Conservation (phyloP, 805 yeast species). For the Yamadazyma insecticola region DNA sequence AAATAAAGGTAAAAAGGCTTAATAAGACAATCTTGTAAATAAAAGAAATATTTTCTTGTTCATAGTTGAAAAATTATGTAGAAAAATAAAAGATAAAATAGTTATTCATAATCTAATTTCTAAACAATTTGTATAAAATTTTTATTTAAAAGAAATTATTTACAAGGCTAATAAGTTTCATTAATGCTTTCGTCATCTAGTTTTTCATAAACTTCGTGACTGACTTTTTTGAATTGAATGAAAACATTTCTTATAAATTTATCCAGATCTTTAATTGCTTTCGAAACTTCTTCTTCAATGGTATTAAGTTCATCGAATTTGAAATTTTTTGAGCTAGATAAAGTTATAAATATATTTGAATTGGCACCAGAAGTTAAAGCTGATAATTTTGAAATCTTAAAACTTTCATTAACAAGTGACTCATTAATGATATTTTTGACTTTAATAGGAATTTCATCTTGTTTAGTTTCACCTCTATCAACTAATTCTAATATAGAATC, state of each 20-base stretch:
- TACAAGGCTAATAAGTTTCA: background rate
- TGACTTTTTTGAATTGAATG: constrained; percentile 10
- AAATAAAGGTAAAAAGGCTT: no score
- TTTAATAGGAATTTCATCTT: constrained; percentile 45
- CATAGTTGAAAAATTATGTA: background rate
- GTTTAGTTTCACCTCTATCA: constrained; percentile 60
- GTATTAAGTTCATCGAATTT: constrained; percentile 25
- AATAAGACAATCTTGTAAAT: constrained; percentile 3
- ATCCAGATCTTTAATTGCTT: constrained; percentile 32
- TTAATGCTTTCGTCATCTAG: constrained; percentile 6
- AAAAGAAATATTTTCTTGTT: background rate
- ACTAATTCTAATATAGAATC: constrained; percentile 71
- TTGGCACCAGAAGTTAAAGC: constrained; percentile 59
- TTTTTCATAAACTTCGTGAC: constrained; percentile 1
- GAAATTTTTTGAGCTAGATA: constrained; percentile 19
- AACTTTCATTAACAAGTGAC: constrained; percentile 19
- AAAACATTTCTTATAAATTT: constrained; percentile 39
- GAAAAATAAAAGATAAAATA: no score
- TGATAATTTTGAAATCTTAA: constrained; percentile 37
- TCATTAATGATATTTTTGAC: constrained; percentile 38
- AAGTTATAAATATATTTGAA: constrained; percentile 33
- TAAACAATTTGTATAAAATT: no score
- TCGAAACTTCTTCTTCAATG: constrained; percentile 29
- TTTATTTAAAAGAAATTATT: background rate
- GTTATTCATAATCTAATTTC: no score